Percentiles rank a stretch among this genome's conserved stretches.
phyloP scores from a whole-genome alignment of 2,329 filamentous ascomycete genomes.

The Neonectria punicea region DNA sequence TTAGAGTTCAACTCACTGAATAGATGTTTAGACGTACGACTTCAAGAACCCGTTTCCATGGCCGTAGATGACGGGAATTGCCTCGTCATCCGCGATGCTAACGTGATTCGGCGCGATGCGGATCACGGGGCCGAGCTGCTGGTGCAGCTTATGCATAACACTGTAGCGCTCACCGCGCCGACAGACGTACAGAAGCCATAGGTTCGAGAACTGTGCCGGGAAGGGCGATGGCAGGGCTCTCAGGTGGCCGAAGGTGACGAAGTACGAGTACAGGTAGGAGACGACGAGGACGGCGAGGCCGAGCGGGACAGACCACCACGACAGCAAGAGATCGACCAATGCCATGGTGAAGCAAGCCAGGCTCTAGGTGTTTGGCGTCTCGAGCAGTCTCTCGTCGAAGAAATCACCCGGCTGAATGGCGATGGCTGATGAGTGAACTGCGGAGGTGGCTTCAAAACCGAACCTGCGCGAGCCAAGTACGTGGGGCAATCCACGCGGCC shows the following conservation, averaged over 20 bases:
- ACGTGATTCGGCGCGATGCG: slow-evolving; percentile 87
- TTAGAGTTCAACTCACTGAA: background rate
- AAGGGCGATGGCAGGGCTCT: slow-evolving; percentile 71
- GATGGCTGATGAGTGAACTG: background rate
- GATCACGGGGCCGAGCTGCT: slow-evolving; percentile 81
- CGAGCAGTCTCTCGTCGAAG: background rate
- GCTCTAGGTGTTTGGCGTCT: background rate
- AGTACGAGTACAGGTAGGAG: slow-evolving; percentile 69
- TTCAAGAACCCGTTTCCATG: slow-evolving; percentile 82
- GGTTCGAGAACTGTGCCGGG: slow-evolving; percentile 73
- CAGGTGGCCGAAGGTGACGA: slow-evolving; percentile 63
- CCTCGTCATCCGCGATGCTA: slow-evolving; percentile 82
- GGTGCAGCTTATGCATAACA: slow-evolving; percentile 77
- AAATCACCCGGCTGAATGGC: background rate
- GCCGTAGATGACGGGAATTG: slow-evolving; percentile 81
- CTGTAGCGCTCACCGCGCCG: slow-evolving; percentile 73
- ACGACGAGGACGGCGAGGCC: slow-evolving; percentile 60
- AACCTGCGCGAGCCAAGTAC: background rate
- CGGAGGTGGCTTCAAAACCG: slow-evolving; percentile 8
- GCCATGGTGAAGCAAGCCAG: slow-evolving; percentile 39
- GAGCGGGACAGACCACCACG: slow-evolving; percentile 58
- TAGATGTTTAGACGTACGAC: slow-evolving; percentile 56
- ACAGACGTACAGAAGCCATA: slow-evolving; percentile 79
- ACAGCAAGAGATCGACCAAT: slow-evolving; percentile 46
- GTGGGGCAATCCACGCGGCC: slow-evolving; percentile 16